Evolutionary conservation across 257 asterid species (phyloP).

Genomic region (Ilex asprella): DNA sequence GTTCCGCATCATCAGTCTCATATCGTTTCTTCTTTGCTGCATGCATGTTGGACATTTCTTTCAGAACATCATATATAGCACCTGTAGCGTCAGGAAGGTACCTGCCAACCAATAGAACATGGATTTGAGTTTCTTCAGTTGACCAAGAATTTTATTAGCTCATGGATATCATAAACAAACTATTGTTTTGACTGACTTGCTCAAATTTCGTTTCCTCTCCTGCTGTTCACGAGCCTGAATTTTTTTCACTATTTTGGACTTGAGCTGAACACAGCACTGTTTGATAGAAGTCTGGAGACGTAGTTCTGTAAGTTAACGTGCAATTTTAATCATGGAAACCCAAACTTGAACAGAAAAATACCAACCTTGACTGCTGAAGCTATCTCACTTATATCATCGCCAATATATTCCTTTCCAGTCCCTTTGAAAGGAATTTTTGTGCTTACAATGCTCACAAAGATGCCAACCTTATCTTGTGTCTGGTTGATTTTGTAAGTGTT

Average conservation of each 20-base stretch:
- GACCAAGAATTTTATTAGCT: not conserved
- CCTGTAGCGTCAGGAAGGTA: conserved; percentile 68
- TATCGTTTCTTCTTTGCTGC: conserved; percentile 59
- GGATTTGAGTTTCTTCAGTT: conserved; percentile 10
- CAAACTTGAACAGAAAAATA: not conserved
- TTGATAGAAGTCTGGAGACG: conserved; percentile 64
- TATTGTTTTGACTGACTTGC: conserved; percentile 40
- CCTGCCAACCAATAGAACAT: conserved; percentile 35
- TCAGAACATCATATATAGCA: conserved; percentile 64
- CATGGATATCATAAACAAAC: not conserved
- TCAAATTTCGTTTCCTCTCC: conserved; percentile 84
- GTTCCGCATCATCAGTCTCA: conserved; percentile 48
- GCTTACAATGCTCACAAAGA: conserved; percentile 90
- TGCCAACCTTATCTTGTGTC: conserved; percentile 83
- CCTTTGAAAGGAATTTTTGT: conserved; percentile 93
- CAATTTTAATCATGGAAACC: not conserved
- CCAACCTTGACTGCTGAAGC: conserved; percentile 89
- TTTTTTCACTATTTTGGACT: conserved; percentile 75
- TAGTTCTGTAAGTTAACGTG: conserved; percentile 16
- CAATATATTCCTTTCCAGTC: conserved; percentile 91
- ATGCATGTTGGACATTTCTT: conserved; percentile 48
- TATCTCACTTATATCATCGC: conserved; percentile 91
- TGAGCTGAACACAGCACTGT: conserved; percentile 76
- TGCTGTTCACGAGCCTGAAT: conserved; percentile 98
- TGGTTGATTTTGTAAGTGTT: conserved; percentile 86